Percentiles rank a stretch among this genome's conserved stretches.
Evolutionary conservation across 345 rosid genomes (phyloP).

Genomic region (Chamaenerion angustifolium): DNA sequence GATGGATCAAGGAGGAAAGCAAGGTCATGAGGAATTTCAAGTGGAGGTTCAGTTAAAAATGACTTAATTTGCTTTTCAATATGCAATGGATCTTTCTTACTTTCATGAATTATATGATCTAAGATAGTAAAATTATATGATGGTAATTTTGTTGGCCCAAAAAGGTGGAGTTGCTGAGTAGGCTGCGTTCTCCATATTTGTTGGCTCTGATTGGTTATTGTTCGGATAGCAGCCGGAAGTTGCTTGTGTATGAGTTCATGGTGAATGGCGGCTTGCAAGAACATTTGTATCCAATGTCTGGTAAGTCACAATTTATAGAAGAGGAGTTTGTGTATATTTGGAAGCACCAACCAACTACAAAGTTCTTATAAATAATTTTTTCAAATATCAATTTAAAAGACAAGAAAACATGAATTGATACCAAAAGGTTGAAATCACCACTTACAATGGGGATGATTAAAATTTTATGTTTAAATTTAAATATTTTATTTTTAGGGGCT

Average conservation of each 20-base stretch:
- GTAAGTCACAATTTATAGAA: conserved; percentile 22
- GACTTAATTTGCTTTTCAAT: neutral
- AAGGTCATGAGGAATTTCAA: conserved; percentile 85
- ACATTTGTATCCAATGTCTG: conserved; percentile 53
- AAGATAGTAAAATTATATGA: too few species aligned
- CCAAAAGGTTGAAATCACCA: too few species aligned
- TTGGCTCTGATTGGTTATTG: conserved; percentile 75
- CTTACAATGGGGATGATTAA: too few species aligned
- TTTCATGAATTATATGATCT: too few species aligned
- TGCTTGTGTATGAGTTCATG: conserved; percentile 81
- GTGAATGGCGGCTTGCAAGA: conserved; percentile 78
- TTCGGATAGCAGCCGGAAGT: conserved; percentile 41
- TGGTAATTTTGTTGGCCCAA: neutral
- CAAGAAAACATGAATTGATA: too few species aligned
- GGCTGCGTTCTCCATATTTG: conserved; percentile 57
- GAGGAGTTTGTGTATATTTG: too few species aligned
- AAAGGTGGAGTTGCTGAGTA: conserved; percentile 74
- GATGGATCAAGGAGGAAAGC: conserved; percentile 80
- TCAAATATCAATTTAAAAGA: too few species aligned
- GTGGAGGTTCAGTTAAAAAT: conserved; percentile 46
- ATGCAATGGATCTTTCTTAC: too few species aligned
- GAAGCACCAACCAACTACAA: too few species aligned
- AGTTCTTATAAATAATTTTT: too few species aligned
- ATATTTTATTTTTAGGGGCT: too few species aligned
- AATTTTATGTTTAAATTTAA: too few species aligned